Evolutionary conservation across 2,329 filamentous ascomycete genomes (phyloP).

Genomic region (Orbilia quercus): DNA sequence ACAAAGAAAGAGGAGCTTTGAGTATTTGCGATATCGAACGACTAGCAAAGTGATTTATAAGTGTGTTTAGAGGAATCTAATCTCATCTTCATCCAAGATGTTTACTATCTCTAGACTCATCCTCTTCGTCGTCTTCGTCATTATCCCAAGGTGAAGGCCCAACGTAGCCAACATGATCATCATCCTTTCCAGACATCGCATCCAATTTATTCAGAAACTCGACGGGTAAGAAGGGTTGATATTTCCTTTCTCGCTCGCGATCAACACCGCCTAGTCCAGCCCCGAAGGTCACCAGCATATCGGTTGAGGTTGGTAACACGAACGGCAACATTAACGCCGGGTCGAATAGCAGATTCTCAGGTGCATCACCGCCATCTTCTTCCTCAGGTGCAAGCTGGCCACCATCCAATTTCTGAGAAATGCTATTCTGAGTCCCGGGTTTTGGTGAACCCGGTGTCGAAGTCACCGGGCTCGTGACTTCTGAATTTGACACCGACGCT

Average conservation of each 20-base stretch:
- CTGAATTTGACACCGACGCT: conserved; percentile 63
- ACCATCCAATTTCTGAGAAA: conserved; percentile 57
- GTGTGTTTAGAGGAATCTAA: not conserved
- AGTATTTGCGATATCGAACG: no score
- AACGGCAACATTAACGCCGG: conserved; percentile 94
- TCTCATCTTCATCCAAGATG: not conserved
- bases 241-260: conserved; percentile 89
- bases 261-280: conserved; percentile 94
- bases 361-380: conserved; percentile 76
- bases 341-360: conserved; percentile 82
- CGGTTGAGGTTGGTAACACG: conserved; percentile 91
- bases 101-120: conserved; percentile 4
- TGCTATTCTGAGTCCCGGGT: conserved; percentile 58
- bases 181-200: conserved; percentile 62
- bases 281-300: conserved; percentile 96
- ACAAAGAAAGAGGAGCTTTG: not conserved
- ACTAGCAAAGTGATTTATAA: not conserved
- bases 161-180: conserved; percentile 51
- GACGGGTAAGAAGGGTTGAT: conserved; percentile 92
- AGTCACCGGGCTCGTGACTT: conserved; percentile 64
- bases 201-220: conserved; percentile 93
- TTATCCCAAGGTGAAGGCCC: conserved; percentile 49
- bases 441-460: conserved; percentile 56
- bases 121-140: conserved; percentile 45
- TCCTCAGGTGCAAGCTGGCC: conserved; percentile 62